Base-by-base conservation (phyloP, 768 basidiomycete species). In the Boletus rubescentipes region DNA sequence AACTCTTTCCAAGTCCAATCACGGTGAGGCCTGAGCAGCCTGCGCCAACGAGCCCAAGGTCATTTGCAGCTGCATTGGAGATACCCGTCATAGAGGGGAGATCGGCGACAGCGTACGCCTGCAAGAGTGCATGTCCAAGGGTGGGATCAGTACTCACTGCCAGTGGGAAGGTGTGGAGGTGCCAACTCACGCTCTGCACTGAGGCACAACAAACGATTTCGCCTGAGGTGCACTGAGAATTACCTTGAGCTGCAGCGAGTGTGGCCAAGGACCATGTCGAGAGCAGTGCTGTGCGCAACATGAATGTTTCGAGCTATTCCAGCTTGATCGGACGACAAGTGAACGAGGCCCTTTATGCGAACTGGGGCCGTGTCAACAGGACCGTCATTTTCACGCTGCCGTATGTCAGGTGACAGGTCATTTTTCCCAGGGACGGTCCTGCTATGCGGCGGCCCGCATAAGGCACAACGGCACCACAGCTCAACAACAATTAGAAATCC, bases 1-100 rank as follows among this genome's bases (percentile, higher is more conserved):
- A 55, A 14, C 40, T 47, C 32, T 23, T 49, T 46, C 56, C 60
- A 16, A 16, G 41, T 15, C 57, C 54, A 14, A 61, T 62, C 26
- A 59, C 57, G 16, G 47, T 62, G 23, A 62, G 38, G 2, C 35
- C 30, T 8, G 48, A 51, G 46, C 54, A 62, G 15, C 39, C 5
- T 16, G 26, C 40, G 20, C 57, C 54, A 31, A 62, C 61, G 31
- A 61, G 20, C 31, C 61, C 61, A n/a, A 58, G 42, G 46, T 31
- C 10, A 23, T 53, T 53, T n/a, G 59, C 59, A 29, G 32, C 40
- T 16, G 44, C 38, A 11, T n/a, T 38, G 5, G 55, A 54, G 34
- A 61, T 16, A 26, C 61, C 55, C 6, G 58, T 61, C 7, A 16
- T 36, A 14, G 47, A 45, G 3, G 8, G 29, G 29, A 62, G 34